Evolutionary conservation across 2,329 filamentous ascomycete species (phyloP).

Genomic region (Fusarium sp.): DNA sequence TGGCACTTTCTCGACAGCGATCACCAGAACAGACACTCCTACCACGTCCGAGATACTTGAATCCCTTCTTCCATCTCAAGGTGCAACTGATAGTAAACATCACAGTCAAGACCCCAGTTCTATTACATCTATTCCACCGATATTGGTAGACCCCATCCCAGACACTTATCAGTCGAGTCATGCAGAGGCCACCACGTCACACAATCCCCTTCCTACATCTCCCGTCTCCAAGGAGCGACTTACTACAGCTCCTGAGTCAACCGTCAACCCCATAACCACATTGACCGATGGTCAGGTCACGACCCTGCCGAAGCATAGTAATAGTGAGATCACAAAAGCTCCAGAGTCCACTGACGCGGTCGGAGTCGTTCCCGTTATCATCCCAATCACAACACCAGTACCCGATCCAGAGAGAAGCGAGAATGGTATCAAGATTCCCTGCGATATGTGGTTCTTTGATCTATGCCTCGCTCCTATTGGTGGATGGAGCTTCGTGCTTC

Average conservation of each 20-base stretch:
- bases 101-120: background rate
- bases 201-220: background rate
- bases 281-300: too few species aligned
- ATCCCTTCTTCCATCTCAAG: rapidly evolving
- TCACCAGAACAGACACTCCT: background rate
- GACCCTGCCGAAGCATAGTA: too few species aligned
- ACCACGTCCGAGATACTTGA: rapidly evolving
- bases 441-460: background rate
- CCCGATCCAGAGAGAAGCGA: background rate
- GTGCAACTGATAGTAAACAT: background rate
- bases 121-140: rapidly evolving
- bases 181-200: rapidly evolving
- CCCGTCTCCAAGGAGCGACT: too few species aligned
- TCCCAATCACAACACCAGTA: background rate
- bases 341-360: too few species aligned
- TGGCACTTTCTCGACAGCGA: background rate
- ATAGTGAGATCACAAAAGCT: too few species aligned
- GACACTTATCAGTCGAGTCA: background rate
- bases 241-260: too few species aligned
- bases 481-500: background rate
- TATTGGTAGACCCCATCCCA: too few species aligned
- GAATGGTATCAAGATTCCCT: background rate
- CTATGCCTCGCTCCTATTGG: background rate
- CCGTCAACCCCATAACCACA: too few species aligned
- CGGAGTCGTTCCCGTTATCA: background rate